These are phyloP conservation scores for Collybia nuda DNA, from an alignment of 768 basidiomycete species.

Conservation along the genomic window DNA sequence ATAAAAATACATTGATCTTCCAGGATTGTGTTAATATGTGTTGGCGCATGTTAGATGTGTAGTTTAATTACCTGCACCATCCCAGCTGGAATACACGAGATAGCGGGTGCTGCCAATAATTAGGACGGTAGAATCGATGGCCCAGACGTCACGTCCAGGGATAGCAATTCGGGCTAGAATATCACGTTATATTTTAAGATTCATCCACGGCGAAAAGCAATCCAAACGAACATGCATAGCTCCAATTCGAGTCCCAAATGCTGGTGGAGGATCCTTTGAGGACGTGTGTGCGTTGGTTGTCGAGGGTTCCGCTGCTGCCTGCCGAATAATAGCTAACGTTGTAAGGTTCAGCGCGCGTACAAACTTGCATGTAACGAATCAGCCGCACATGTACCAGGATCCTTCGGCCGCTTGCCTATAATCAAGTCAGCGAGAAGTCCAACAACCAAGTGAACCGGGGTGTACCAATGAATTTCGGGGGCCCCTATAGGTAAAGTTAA, in stretches of 20 bases:
- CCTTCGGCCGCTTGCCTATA: conserved; percentile 19
- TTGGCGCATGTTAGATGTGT: not conserved
- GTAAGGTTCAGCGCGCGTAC: not conserved
- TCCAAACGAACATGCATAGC: conserved; percentile 22
- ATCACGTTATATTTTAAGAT: not conserved
- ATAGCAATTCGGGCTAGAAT: conserved; percentile 24
- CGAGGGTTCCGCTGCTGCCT: conserved; percentile 27
- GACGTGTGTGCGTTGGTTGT: conserved; percentile 31
- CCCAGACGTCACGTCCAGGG: conserved; percentile 33
- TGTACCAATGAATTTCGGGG: conserved; percentile 30
- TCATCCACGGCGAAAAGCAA: not conserved
- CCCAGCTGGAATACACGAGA: conserved; percentile 31
- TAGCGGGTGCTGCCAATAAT: conserved; percentile 22
- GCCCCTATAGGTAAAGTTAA: conserved; percentile 19
- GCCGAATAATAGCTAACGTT: conserved; percentile 28
- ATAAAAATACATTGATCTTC: conserved; percentile 33
- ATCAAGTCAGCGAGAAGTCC: not conserved
- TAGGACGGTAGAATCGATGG: conserved; percentile 31
- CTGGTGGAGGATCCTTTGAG: conserved; percentile 27
- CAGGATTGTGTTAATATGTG: not conserved
- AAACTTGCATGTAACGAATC: not conserved
- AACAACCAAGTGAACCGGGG: not conserved
- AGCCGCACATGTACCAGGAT: conserved; percentile 28
- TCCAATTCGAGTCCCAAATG: conserved; percentile 33
- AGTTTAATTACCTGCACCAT: conserved; percentile 23